A percentile compares a stretch with the other conserved stretches of the same genome.
phyloP scores from a whole-genome alignment of 108 stramenopile species.

The Skeletonema tropicum region DNA sequence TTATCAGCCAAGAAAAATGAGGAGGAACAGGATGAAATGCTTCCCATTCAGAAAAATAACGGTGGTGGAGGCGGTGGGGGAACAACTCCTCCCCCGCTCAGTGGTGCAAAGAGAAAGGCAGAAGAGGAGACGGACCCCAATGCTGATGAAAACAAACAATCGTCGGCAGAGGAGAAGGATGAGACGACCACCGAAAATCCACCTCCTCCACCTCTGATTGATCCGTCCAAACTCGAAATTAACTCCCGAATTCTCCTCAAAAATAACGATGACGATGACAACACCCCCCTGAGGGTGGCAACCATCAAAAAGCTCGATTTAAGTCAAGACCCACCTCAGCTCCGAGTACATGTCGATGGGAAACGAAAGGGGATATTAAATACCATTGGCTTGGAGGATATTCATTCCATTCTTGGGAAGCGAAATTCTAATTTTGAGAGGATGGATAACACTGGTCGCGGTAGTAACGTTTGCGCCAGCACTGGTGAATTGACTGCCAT shows the following conservation, averaged over 20 bases:
- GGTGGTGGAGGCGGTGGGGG: too few species aligned
- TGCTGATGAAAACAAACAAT: too few species aligned
- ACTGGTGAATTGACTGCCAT: background rate
- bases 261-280: background rate
- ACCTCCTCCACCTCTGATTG: background rate
- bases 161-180: too few species aligned
- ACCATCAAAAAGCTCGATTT: background rate
- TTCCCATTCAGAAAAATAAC: too few species aligned
- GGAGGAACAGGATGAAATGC: too few species aligned
- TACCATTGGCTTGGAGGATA: background rate
- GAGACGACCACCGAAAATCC: too few species aligned
- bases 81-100: too few species aligned
- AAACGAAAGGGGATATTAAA: background rate
- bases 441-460: background rate
- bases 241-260: background rate
- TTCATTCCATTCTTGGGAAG: background rate
- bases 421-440: background rate
- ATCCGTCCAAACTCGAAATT: background rate
- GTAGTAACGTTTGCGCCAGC: background rate
- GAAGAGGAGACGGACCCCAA: too few species aligned
- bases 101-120: too few species aligned
- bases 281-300: background rate
- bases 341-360: background rate
- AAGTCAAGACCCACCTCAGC: background rate
- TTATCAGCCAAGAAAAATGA: too few species aligned